Conservation (phyloP, 2,329 filamentous ascomycete genomes). For the Aureobasidium uvarum region DNA sequence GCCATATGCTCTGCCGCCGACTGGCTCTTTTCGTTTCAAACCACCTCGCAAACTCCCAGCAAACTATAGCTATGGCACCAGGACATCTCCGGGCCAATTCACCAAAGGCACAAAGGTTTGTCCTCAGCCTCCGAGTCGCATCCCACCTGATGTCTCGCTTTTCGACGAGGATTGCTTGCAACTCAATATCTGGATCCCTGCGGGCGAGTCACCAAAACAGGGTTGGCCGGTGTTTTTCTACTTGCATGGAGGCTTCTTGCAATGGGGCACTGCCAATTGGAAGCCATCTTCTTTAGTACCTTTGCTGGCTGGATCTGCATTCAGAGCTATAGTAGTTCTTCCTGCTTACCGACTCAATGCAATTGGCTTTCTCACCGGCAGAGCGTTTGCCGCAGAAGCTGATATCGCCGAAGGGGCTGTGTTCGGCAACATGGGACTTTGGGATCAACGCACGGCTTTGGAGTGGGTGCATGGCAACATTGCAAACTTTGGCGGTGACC, state of each 20-base stretch:
- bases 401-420: slow-evolving; percentile 35
- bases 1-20: slow-evolving; percentile 55
- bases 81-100: slow-evolving; percentile 48
- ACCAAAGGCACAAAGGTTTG: slow-evolving; percentile 46
- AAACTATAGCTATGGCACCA: slow-evolving; percentile 54
- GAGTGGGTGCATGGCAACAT: slow-evolving; percentile 57
- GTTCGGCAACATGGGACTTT: slow-evolving; percentile 55
- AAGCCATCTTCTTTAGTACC: slow-evolving; percentile 43
- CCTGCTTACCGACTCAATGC: slow-evolving; percentile 58
- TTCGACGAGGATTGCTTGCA: slow-evolving; percentile 58
- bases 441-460: slow-evolving; percentile 56
- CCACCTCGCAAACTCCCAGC: slow-evolving; percentile 49
- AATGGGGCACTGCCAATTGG: slow-evolving; percentile 54
- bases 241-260: slow-evolving; percentile 58
- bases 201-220: slow-evolving; percentile 43
- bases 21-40: slow-evolving; percentile 46
- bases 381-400: slow-evolving; percentile 47
- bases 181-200: slow-evolving; percentile 56
- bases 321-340: slow-evolving; percentile 53
- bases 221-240: slow-evolving; percentile 60
- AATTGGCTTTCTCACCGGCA: slow-evolving; percentile 55
- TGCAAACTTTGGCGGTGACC: slow-evolving; percentile 32
- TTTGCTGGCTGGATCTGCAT: slow-evolving; percentile 50
- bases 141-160: neutral
- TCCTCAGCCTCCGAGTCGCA: slow-evolving; percentile 47